Conservation (phyloP, 1,284 basidiomycete species). For the Cutaneotrichosporon arboriforme region DNA sequence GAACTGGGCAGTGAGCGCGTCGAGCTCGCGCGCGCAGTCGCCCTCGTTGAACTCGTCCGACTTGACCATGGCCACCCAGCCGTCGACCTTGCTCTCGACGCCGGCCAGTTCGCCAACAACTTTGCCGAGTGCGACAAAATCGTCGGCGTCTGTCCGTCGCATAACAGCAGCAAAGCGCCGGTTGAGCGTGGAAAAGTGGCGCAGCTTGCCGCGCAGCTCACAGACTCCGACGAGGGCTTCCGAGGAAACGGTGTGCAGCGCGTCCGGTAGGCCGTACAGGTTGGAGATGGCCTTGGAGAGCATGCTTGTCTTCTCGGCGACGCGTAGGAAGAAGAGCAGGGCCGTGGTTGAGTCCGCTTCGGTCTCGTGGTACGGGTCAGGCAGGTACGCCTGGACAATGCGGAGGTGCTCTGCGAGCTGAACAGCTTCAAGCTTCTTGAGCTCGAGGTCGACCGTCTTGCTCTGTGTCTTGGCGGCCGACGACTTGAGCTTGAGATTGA, state of each 20-base stretch:
- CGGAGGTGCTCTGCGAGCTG: slow-evolving; percentile 71
- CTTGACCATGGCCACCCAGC: slow-evolving; percentile 76
- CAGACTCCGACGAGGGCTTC: slow-evolving; percentile 80
- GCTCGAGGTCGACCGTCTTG: slow-evolving; percentile 77
- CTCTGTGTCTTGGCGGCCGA: slow-evolving; percentile 82
- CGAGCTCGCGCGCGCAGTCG: slow-evolving; percentile 81
- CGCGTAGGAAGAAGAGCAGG: slow-evolving; percentile 82
- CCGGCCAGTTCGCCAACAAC: slow-evolving; percentile 77
- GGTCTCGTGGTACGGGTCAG: slow-evolving; percentile 73
- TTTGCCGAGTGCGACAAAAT: slow-evolving; percentile 76
- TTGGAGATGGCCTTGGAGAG: slow-evolving; percentile 75
- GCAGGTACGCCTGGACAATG: slow-evolving; percentile 67
- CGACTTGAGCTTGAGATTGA: slow-evolving; percentile 87
- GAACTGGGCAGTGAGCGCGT: slow-evolving; percentile 80
- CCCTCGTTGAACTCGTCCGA: slow-evolving; percentile 85
- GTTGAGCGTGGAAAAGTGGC: slow-evolving; percentile 71
- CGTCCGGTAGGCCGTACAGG: slow-evolving; percentile 72
- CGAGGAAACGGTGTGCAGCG: slow-evolving; percentile 69
- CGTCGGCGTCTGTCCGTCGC: slow-evolving; percentile 67
- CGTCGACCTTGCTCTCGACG: slow-evolving; percentile 85
- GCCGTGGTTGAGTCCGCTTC: slow-evolving; percentile 80
- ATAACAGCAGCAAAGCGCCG: slow-evolving; percentile 80
- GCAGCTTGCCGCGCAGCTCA: slow-evolving; percentile 78
- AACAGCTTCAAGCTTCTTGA: slow-evolving; percentile 72
- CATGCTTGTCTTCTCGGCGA: slow-evolving; percentile 76